phyloP scores from a whole-genome alignment of 139 green algal genomes.

The Ettlia oleoabundans region DNA sequence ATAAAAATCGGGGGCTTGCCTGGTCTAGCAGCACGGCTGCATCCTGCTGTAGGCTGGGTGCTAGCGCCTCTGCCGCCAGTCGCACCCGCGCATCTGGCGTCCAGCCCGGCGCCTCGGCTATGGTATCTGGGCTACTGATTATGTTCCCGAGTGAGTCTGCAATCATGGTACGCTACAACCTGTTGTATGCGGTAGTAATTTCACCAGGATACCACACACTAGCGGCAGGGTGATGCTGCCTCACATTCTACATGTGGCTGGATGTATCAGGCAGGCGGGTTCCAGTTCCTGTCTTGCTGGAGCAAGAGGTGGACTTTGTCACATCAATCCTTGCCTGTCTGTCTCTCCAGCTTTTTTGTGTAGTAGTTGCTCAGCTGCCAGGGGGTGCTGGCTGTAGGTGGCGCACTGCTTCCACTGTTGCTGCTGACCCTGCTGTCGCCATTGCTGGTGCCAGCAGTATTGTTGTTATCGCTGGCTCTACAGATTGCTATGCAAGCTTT shows the following conservation, averaged over 20 bases:
- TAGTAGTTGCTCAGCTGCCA: background rate
- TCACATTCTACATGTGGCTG: too few species aligned
- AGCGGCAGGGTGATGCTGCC: too few species aligned
- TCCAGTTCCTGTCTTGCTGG: too few species aligned
- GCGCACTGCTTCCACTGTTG: background rate
- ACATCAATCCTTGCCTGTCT: too few species aligned
- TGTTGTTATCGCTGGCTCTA: background rate
- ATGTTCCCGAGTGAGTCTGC: constrained; percentile 22
- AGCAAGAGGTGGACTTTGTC: too few species aligned
- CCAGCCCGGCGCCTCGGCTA: constrained; percentile 8
- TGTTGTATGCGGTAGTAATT: too few species aligned
- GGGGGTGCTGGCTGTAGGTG: background rate
- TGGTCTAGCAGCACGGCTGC: constrained; percentile 1
- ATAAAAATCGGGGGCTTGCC: background rate
- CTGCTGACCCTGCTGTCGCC: background rate
- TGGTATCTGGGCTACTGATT: background rate
- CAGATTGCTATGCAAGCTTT: too few species aligned
- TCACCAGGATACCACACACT: too few species aligned
- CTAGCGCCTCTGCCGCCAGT: background rate
- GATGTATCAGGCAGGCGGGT: too few species aligned
- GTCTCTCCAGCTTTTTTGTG: constrained; percentile 9
- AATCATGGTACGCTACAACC: too few species aligned
- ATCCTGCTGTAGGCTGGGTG: background rate
- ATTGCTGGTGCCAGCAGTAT: background rate
- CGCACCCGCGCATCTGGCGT: constrained; percentile 21